Percentiles rank a stretch among this genome's conserved stretches.
Conservation (phyloP, 495 filamentous ascomycete genomes). For the Talaromyces proteolyticus region DNA sequence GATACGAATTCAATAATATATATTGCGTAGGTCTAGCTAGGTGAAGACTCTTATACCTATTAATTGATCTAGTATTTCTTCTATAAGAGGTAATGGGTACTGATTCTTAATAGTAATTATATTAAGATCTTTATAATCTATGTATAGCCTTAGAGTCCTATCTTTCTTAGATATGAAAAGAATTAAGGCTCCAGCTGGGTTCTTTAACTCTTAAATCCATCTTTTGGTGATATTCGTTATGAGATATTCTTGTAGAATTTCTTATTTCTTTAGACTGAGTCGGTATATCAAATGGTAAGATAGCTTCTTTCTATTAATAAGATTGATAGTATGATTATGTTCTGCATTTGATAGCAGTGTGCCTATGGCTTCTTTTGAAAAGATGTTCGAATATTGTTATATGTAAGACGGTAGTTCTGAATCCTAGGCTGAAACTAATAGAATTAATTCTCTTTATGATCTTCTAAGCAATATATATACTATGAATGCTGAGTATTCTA, state of each 20-base stretch:
- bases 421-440: not conserved
- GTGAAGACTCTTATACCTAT: not conserved
- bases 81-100: not conserved
- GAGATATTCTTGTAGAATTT: not conserved
- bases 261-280: not conserved
- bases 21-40: not conserved
- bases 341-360: not conserved
- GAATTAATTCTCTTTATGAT: not conserved
- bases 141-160: constrained; percentile 6
- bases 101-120: constrained; percentile 4
- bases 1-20: not conserved
- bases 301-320: not conserved
- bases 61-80: not conserved
- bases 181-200: not conserved
- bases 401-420: not conserved
- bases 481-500: not conserved
- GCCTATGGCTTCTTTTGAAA: not conserved
- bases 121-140: constrained; percentile 9
- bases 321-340: not conserved
- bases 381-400: not conserved
- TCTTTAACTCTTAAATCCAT: not conserved
- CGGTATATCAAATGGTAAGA: not conserved
- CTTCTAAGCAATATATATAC: not conserved
- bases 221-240: not conserved
- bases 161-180: constrained; percentile 7